Conservation (phyloP, 495 filamentous ascomycete genomes). For the Penicillium simplicissimum region DNA sequence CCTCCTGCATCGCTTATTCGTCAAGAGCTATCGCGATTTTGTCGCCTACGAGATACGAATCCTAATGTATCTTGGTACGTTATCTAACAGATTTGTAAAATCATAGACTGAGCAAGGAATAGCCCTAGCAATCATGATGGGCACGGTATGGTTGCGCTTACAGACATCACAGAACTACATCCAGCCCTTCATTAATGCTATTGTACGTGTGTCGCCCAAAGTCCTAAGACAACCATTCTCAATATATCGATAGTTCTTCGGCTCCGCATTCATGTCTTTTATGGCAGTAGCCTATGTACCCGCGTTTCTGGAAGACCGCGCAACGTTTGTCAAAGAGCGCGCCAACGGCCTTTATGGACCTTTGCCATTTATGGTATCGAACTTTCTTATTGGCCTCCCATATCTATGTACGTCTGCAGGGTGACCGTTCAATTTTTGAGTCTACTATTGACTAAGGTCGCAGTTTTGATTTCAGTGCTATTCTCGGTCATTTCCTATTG, state of each 20-base stretch:
- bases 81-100: background rate
- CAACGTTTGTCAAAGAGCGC: slow-evolving; percentile 72
- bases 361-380: slow-evolving; percentile 68
- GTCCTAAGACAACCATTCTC: too few species aligned
- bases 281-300: slow-evolving; percentile 88
- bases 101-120: slow-evolving; percentile 18
- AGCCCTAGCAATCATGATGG: slow-evolving; percentile 80
- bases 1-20: slow-evolving; percentile 69
- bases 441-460: background rate
- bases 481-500: slow-evolving; percentile 77
- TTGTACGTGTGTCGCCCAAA: slow-evolving; percentile 39
- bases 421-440: too few species aligned
- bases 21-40: slow-evolving; percentile 80
- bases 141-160: slow-evolving; percentile 78
- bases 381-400: slow-evolving; percentile 79
- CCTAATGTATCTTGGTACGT: slow-evolving; percentile 76
- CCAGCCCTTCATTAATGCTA: slow-evolving; percentile 76
- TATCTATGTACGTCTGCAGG: slow-evolving; percentile 61
- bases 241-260: too few species aligned
- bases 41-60: slow-evolving; percentile 79
- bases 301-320: slow-evolving; percentile 74
- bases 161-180: slow-evolving; percentile 64
- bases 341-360: slow-evolving; percentile 78
- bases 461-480: slow-evolving; percentile 67
- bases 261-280: slow-evolving; percentile 87